phyloP scores from a whole-genome alignment of 164 flowering plant genomes.

The Malania oleifera region DNA sequence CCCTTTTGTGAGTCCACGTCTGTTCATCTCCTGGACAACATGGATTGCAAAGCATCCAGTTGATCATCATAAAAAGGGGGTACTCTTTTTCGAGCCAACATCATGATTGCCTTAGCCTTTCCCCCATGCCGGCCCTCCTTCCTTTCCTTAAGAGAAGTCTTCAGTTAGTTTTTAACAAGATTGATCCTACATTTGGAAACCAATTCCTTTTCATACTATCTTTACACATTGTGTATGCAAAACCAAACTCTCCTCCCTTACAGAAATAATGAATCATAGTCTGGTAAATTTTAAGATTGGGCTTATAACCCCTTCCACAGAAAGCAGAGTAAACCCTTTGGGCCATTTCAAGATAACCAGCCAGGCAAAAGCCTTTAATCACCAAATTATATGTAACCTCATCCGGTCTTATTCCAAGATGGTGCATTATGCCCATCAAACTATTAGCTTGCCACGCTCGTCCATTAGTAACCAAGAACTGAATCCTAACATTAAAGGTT shows the following conservation, averaged over 20 bases:
- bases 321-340: conserved; percentile 53
- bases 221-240: conserved; percentile 56
- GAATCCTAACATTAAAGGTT: conserved; percentile 74
- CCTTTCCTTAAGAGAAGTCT: conserved; percentile 31
- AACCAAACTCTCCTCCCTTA: conserved; percentile 44
- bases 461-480: conserved; percentile 45
- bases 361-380: conserved; percentile 63
- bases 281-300: conserved; percentile 41
- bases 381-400: conserved; percentile 71
- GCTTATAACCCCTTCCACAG: conserved; percentile 23
- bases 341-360: conserved; percentile 64
- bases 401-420: conserved; percentile 49
- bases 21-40: conserved; percentile 14
- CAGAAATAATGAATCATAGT: conserved; percentile 80
- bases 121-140: no score
- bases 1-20: no score
- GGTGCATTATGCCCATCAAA: conserved; percentile 47
- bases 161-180: conserved; percentile 38
- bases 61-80: conserved; percentile 48
- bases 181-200: conserved; percentile 52
- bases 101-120: conserved; percentile 38
- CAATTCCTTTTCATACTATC: conserved; percentile 54
- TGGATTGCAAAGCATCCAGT: conserved; percentile 28
- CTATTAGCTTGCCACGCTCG: conserved; percentile 58
- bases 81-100: conserved; percentile 37